Conservation (phyloP, 257 asterid genomes). For the Nicotiana tomentosiformis region DNA sequence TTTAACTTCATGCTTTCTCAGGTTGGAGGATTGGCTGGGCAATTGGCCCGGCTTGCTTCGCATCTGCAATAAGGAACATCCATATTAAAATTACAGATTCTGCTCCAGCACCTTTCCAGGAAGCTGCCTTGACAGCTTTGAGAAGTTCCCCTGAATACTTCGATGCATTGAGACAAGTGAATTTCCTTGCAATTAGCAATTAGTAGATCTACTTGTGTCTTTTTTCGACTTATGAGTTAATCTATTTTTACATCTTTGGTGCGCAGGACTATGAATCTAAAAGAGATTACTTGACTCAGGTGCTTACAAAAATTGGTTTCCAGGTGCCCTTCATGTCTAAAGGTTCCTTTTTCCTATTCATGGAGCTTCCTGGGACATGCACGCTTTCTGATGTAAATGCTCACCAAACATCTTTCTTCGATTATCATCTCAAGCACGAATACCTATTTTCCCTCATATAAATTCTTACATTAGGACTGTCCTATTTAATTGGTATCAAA, state of each 20-base stretch:
- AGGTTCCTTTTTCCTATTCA: conserved; percentile 74
- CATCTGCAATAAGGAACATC: conserved; percentile 76
- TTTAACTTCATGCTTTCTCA: conserved; percentile 16
- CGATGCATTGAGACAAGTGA: conserved; percentile 47
- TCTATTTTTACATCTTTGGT: neutral
- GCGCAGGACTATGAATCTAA: conserved; percentile 68
- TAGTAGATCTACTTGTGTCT: neutral
- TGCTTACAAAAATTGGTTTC: conserved; percentile 71
- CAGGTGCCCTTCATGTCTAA: conserved; percentile 45
- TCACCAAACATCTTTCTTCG: neutral
- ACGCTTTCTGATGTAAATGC: conserved; percentile 65
- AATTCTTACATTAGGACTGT: neutral
- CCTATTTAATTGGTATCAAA: neutral
- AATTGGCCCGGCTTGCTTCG: conserved; percentile 59
- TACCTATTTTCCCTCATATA: neutral
- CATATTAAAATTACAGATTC: conserved; percentile 65
- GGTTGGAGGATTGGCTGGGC: conserved; percentile 99
- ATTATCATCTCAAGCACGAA: conserved; percentile 1
- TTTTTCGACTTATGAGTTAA: neutral
- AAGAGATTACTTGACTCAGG: conserved; percentile 50
- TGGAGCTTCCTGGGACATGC: conserved; percentile 71
- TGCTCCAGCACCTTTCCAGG: conserved; percentile 95
- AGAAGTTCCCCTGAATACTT: conserved; percentile 58
- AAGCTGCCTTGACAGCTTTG: conserved; percentile 81
- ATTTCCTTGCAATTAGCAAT: neutral